A percentile compares a stretch with the other conserved stretches of the same genome.
Conservation (phyloP, 2,329 filamentous ascomycete species). For the Cryoendolithus antarcticus region DNA sequence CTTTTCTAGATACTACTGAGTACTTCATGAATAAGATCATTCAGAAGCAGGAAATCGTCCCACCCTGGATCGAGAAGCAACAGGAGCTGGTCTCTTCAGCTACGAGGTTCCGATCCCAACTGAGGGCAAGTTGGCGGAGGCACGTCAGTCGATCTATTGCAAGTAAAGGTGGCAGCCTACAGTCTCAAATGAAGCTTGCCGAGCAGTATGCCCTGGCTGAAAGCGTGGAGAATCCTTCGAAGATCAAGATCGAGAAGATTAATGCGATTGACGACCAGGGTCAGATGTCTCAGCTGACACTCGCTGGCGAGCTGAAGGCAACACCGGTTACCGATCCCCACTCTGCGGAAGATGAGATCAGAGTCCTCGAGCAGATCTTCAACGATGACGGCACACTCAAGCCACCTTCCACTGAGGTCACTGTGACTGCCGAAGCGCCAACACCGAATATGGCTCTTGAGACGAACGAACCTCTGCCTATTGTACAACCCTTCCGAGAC, state of each 20-base stretch:
- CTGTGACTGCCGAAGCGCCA: constrained; percentile 7
- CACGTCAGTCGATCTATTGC: constrained; percentile 71
- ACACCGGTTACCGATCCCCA: constrained; percentile 6
- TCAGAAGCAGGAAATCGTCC: constrained; percentile 85
- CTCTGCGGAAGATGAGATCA: constrained; percentile 19
- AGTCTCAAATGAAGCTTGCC: constrained; percentile 60
- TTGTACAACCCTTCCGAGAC: constrained; percentile 55
- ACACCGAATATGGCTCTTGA: constrained; percentile 5
- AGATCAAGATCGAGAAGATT: constrained; percentile 30
- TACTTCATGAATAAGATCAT: constrained; percentile 99
- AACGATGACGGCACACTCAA: constrained; percentile 17
- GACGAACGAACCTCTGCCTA: constrained; percentile 10
- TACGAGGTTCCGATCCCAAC: constrained; percentile 56
- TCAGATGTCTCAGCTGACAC: constrained; percentile 35
- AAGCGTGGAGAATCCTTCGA: constrained; percentile 43
- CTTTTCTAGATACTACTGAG: constrained; percentile 91
- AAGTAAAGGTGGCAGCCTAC: constrained; percentile 60
- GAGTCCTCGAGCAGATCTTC: constrained; percentile 25
- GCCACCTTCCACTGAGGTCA: constrained; percentile 11
- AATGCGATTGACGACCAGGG: constrained; percentile 35
- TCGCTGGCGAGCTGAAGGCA: constrained; percentile 31
- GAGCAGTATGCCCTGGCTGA: constrained; percentile 67
- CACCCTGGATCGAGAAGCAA: constrained; percentile 98
- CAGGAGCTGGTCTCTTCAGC: constrained; percentile 68
- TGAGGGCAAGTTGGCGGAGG: constrained; percentile 73